A percentile compares a stretch with the other conserved stretches of the same genome.
phyloP scores from a whole-genome alignment of 164 flowering plant genomes.

The Umbilicus rupestris region DNA sequence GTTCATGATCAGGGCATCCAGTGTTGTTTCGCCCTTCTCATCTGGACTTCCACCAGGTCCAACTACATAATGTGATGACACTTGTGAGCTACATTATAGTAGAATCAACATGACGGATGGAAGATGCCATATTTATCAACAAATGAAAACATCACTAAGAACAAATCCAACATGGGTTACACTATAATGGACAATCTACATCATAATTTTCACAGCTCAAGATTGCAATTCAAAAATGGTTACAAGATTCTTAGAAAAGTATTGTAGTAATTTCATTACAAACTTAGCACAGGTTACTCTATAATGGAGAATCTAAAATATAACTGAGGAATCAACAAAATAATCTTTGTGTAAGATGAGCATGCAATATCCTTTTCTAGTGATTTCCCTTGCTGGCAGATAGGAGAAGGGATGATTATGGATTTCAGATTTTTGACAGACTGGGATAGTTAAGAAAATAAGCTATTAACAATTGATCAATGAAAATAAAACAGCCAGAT shows the following conservation, averaged over 20 bases:
- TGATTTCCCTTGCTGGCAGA: not conserved
- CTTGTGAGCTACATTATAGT: constrained; percentile 10
- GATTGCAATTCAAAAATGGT: not conserved
- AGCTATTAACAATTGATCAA: not conserved
- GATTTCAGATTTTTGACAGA: not conserved
- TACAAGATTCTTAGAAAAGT: not conserved
- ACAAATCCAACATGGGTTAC: not conserved
- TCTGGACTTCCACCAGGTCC: constrained; percentile 99
- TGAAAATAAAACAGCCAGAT: not conserved
- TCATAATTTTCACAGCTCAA: not conserved
- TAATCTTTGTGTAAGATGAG: not conserved
- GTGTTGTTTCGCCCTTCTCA: constrained; percentile 93
- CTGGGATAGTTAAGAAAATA: not conserved
- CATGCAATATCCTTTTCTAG: not conserved
- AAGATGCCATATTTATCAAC: not conserved
- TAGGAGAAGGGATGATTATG: not conserved
- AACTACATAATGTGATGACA: constrained; percentile 28
- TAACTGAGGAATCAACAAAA: not conserved
- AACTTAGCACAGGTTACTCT: not conserved
- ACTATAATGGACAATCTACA: too few relatives aligned
- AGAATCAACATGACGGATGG: constrained; percentile 5
- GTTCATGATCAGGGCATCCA: constrained; percentile 92
- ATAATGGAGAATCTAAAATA: not conserved
- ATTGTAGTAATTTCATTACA: not conserved
- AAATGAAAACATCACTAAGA: not conserved